Base-by-base conservation (phyloP, 306 rosid species). In the Casuarina equisetifolia region DNA sequence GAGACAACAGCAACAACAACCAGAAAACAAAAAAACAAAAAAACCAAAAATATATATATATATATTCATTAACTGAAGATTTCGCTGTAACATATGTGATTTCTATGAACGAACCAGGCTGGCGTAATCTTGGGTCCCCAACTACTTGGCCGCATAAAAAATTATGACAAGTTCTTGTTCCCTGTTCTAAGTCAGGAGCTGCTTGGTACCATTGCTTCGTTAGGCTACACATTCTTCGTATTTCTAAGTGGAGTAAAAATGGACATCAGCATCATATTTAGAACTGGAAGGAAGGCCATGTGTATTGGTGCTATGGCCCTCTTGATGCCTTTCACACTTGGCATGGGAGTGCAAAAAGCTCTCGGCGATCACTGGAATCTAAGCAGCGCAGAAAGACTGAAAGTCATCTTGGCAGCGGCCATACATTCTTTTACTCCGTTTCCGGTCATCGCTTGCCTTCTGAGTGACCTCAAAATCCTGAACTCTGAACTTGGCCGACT, bases 181-280 rank as follows among this genome's bases (percentile, higher is more conserved):
- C 64, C 46, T 44, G 35, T 52, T n/a, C 55, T 19, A n/a, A 81
- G 87, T 17, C 93, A 93, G n/a, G 89, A 80, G 45, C 72, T 75
- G 50, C 45, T 89, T 6, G 88, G 91, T 4, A 13, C 85, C 66
- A 2, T 89, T 5, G 53, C 91, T 3, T 51, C 81, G 53, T 80
- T 88, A 53, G 92, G 97, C 4, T 91, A 84, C 86, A 52, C 87
- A 51, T 48, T 91, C 6, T 93, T 89, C 35, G 32, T 86, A 10
- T 93, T 93, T 82, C 82, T 86, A 55, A 84, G 80, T 5, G 95
- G 97, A 3, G 94, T 93, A 6, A 86, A 86, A 75, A 91, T 86
- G 63, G 91, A 93, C 50, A n/a, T 89, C 76, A 81, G 84, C 54
- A 46, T 83, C 25, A 70, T 91, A 15, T 70, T 42, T 6, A 83